Evolutionary conservation across 2,329 filamentous ascomycete species (phyloP).

Genomic region (Trichoderma koningii): DNA sequence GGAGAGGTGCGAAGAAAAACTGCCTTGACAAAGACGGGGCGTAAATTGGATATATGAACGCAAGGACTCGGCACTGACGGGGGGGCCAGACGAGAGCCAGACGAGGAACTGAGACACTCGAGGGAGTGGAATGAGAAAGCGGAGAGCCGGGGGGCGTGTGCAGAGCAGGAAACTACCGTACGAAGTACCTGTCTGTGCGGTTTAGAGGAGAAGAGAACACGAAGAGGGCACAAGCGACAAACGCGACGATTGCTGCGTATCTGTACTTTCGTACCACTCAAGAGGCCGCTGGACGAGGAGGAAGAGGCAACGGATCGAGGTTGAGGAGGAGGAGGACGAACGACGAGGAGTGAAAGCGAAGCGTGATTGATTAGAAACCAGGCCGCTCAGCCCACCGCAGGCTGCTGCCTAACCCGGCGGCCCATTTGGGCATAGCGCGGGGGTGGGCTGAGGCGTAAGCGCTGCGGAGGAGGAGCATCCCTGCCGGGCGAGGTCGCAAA

Average conservation of each 20-base stretch:
- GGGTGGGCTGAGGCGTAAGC: constrained; percentile 28
- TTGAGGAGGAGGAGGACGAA: neutral
- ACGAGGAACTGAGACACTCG: constrained; percentile 7
- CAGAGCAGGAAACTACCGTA: neutral
- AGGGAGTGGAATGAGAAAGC: constrained; percentile 20
- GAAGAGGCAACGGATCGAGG: neutral
- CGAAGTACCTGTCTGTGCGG: neutral
- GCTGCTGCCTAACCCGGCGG: constrained; percentile 32
- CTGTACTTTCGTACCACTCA: neutral
- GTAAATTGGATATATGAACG: constrained; percentile 27
- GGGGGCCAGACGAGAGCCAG: constrained; percentile 8
- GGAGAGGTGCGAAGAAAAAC: constrained; percentile 4
- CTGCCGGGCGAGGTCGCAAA: constrained; percentile 16
- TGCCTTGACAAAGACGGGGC: constrained; percentile 22
- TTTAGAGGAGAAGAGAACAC: neutral
- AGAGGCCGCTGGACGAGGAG: constrained; percentile 4
- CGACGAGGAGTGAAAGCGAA: constrained; percentile 25
- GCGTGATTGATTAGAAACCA: constrained; percentile 29
- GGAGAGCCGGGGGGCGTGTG: constrained; percentile 19
- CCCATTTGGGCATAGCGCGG: constrained; percentile 29
- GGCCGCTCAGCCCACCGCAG: constrained; percentile 31
- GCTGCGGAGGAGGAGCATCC: constrained; percentile 29
- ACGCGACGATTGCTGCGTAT: constrained; percentile 3
- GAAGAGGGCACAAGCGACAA: neutral
- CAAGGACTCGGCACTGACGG: constrained; percentile 22